Percentiles rank a stretch among this genome's conserved stretches.
Conservation (phyloP, 305 asterid species). For the Rubia peregrina region DNA sequence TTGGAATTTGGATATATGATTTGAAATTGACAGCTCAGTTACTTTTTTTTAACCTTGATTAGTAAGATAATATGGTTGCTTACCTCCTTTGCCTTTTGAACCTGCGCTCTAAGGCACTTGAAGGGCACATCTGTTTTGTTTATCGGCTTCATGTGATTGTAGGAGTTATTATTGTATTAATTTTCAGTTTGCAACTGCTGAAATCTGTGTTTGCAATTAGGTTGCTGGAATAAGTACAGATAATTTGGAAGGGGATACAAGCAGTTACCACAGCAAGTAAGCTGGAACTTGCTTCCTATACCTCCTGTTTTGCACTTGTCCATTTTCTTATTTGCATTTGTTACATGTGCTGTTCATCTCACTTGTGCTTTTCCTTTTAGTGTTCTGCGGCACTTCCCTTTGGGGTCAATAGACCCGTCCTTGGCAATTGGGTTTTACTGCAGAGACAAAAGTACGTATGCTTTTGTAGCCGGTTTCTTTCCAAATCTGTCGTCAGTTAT, state of each 20-base stretch:
- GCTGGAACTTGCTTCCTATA: slow-evolving; percentile 16
- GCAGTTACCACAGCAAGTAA: slow-evolving; percentile 89
- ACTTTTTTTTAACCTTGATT: not conserved
- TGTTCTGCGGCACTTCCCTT: slow-evolving; percentile 56
- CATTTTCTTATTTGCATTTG: not conserved
- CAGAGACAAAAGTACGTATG: slow-evolving; percentile 51
- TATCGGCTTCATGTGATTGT: not conserved
- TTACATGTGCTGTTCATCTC: slow-evolving; percentile 14
- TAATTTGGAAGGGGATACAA: slow-evolving; percentile 50
- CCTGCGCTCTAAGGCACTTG: not conserved
- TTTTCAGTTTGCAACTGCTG: not conserved
- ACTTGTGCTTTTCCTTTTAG: slow-evolving; percentile 34
- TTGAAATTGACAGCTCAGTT: not conserved
- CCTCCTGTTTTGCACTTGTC: not conserved
- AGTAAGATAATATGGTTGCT: not conserved
- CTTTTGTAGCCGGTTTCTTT: slow-evolving; percentile 3
- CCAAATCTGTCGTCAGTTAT: not conserved
- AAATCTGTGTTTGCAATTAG: slow-evolving; percentile 35
- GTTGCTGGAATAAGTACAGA: slow-evolving; percentile 52
- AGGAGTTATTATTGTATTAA: not conserved
- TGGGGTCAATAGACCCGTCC: slow-evolving; percentile 87
- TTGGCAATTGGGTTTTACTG: slow-evolving; percentile 75
- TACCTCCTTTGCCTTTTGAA: not conserved
- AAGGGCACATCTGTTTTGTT: not conserved
- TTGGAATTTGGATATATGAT: not conserved